These are phyloP conservation scores for Paracoccidioides lutzii DNA, from an alignment of 2,329 filamentous ascomycete species.

Conservation along the genomic window DNA sequence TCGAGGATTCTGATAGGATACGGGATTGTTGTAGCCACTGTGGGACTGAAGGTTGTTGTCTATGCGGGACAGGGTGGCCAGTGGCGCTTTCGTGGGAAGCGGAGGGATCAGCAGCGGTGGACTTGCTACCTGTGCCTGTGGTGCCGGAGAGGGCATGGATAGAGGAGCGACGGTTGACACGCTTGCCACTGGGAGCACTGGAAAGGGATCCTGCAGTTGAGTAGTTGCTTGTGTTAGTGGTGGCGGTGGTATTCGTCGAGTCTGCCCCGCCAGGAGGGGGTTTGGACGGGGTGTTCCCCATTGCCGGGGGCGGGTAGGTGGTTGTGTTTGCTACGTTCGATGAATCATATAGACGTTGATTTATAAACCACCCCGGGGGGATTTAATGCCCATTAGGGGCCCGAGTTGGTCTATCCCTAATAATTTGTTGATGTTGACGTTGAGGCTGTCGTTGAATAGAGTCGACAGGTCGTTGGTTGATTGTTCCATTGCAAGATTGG, in stretches of 20 bases:
- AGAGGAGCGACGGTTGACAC: constrained; percentile 29
- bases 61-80: constrained; percentile 25
- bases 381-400: too few species aligned
- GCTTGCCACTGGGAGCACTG: constrained; percentile 18
- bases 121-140: constrained; percentile 17
- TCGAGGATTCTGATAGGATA: constrained; percentile 21
- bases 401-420: too few species aligned
- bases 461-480: too few species aligned
- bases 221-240: constrained; percentile 13
- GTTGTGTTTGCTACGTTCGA: too few species aligned
- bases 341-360: too few species aligned
- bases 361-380: too few species aligned
- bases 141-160: constrained; percentile 27
- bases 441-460: too few species aligned
- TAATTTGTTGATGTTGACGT: too few species aligned
- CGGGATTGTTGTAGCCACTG: constrained; percentile 25
- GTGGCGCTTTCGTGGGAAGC: constrained; percentile 32
- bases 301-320: constrained; percentile 10
- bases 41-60: constrained; percentile 24
- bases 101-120: constrained; percentile 31
- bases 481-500: too few species aligned
- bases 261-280: constrained; percentile 16
- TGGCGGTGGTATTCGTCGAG: not conserved
- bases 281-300: constrained; percentile 40
- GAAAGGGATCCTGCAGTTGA: constrained; percentile 11